Percentiles rank a stretch among this genome's conserved stretches.
Conservation (phyloP, 805 yeast species). For the Ogataea ganodermae region DNA sequence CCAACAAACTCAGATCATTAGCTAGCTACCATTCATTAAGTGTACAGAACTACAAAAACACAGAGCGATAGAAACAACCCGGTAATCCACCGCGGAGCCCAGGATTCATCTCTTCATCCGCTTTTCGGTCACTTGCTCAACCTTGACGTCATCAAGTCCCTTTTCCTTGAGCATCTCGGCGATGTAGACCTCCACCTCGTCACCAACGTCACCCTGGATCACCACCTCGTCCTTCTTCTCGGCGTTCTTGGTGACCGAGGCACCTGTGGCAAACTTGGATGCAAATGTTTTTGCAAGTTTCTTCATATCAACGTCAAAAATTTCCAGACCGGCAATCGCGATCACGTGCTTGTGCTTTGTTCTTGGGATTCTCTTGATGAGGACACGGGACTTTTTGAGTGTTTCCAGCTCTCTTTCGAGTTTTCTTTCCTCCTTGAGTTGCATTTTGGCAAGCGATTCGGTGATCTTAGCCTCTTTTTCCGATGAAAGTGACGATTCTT, state of each 20-base stretch:
- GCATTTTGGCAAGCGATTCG: constrained; percentile 80
- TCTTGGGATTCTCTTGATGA: constrained; percentile 84
- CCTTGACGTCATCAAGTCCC: constrained; percentile 81
- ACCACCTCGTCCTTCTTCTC: constrained; percentile 92
- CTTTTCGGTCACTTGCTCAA: constrained; percentile 84
- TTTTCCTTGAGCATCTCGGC: constrained; percentile 71
- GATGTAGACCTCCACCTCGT: constrained; percentile 80
- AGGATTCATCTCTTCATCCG: constrained; percentile 53
- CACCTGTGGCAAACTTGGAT: constrained; percentile 93
- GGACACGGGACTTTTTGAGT: constrained; percentile 76
- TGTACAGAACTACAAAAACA: not conserved
- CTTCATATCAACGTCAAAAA: constrained; percentile 85
- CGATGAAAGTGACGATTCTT: constrained; percentile 53
- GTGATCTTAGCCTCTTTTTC: constrained; percentile 84
- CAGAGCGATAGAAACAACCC: not conserved
- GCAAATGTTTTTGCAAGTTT: constrained; percentile 91
- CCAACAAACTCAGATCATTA: constrained; percentile 3
- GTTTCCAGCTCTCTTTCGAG: constrained; percentile 82
- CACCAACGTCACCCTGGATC: constrained; percentile 94
- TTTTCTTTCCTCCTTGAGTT: constrained; percentile 81
- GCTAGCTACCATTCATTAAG: constrained; percentile 6
- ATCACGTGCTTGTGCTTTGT: constrained; percentile 86
- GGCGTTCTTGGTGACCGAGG: constrained; percentile 83
- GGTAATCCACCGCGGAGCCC: not conserved
- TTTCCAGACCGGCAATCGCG: constrained; percentile 84